Conservation (phyloP, 1,284 basidiomycete genomes). For the Cryptococcus sp. region DNA sequence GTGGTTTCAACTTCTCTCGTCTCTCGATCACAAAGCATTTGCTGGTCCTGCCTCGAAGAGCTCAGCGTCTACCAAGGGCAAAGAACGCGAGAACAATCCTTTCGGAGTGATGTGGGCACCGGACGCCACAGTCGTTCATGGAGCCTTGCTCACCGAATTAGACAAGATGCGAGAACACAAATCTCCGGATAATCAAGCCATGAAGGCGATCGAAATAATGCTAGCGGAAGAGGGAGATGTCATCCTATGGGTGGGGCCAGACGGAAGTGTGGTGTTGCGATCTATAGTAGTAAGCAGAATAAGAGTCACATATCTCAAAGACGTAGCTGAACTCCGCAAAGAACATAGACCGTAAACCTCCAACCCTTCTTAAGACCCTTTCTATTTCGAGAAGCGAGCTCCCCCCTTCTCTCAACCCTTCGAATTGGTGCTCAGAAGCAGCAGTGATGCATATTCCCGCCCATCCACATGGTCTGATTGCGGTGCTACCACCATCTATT, state of each 20-base stretch:
- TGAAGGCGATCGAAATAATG: slow-evolving; percentile 32
- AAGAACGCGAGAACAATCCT: slow-evolving; percentile 44
- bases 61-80: slow-evolving; percentile 34
- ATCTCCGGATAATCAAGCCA: too few species aligned
- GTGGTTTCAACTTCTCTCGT: slow-evolving; percentile 76
- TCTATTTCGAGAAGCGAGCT: slow-evolving; percentile 66
- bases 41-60: slow-evolving; percentile 57
- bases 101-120: slow-evolving; percentile 37
- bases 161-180: slow-evolving; percentile 44
- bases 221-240: slow-evolving; percentile 73
- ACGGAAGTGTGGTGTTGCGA: slow-evolving; percentile 70
- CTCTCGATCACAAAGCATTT: slow-evolving; percentile 62
- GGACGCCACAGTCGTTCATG: slow-evolving; percentile 31
- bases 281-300: slow-evolving; percentile 70
- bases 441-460: slow-evolving; percentile 22
- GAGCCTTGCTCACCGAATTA: slow-evolving; percentile 19
- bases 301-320: too few species aligned
- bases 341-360: slow-evolving; percentile 88
- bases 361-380: slow-evolving; percentile 76
- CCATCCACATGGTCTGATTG: slow-evolving; percentile 5
- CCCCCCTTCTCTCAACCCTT: slow-evolving; percentile 59
- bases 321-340: slow-evolving; percentile 36
- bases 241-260: slow-evolving; percentile 68
- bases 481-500: slow-evolving; percentile 9
- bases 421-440: slow-evolving; percentile 60